Base-by-base conservation (phyloP, 345 rosid species). In the Firmiana major region DNA sequence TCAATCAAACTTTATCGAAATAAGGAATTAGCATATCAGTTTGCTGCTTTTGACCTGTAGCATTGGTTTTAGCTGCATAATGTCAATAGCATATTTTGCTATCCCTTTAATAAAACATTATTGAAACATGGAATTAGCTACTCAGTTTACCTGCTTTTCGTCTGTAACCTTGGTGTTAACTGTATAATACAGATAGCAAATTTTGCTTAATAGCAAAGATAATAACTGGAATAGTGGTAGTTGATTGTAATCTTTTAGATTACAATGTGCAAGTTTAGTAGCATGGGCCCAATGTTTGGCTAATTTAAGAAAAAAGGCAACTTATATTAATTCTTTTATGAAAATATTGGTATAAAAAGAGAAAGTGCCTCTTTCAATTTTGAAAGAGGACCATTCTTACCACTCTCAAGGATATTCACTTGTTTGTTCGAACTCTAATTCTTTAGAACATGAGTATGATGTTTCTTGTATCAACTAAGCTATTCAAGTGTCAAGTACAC, bases 261-360 rank as follows among this genome's bases (percentile, higher is more conserved):
- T 51, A 17, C 8, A n/a, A 51, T 17, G n/a, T 51, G 8, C 17
- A 51, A 51, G 57, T 51, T 51, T 58, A 58, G 24, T n/a, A 6
- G 28, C 22, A 13, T 58, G 63, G 8, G 11, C 63, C 63, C 17
- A 6, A 22, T 42, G 16, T 3, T 22, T 42, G 34, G 31, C 9
- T 11, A n/a, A 12, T 21, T 45, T 21, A 21, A n/a, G 24, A 43
- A 43, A 67, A 7, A 31, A 63, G 36, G 2, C 54, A 49, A 49
- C 0, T 49, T 49, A 13, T 49, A 7, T 5, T 49, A 3, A 31
- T 31, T 63, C 16, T 63, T 63, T 62, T 13, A 63, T 34, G 43
- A 63, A 63, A 63, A 63, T 63, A 63, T 58, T n/a, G 71, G 71
- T 43, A 67, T 43, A n/a, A 9, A 43, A 49, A 42, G 7, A n/a